Conservation (phyloP, 176 grass and related monocot genomes). For the Lolium multiflorum region DNA sequence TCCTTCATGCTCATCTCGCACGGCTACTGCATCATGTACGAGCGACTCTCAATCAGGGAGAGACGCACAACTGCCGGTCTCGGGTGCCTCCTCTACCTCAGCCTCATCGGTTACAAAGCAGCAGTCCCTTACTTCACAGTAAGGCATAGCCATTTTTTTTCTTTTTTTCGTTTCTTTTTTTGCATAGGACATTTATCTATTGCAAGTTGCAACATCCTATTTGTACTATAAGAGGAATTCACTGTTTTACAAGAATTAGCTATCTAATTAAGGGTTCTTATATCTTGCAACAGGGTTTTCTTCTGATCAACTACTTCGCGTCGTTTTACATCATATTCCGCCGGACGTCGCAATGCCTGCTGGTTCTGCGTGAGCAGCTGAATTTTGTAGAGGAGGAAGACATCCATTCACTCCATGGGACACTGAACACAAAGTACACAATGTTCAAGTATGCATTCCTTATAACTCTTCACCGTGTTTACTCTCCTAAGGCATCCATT, state of each 20-base stretch:
- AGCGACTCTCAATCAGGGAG: slow-evolving; percentile 81
- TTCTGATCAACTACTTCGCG: slow-evolving; percentile 70
- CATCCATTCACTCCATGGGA: slow-evolving; percentile 71
- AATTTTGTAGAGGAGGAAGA: slow-evolving; percentile 81
- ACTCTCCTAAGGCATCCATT: not conserved
- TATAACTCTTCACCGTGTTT: not conserved
- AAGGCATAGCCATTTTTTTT: not conserved
- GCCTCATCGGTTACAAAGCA: slow-evolving; percentile 90
- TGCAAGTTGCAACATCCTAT: not conserved
- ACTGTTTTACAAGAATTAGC: not conserved
- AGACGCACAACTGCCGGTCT: slow-evolving; percentile 71
- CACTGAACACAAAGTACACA: slow-evolving; percentile 83
- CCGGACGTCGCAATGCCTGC: slow-evolving; percentile 71
- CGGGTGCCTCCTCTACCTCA: slow-evolving; percentile 81
- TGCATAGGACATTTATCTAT: not conserved
- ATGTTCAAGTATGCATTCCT: slow-evolving; percentile 83
- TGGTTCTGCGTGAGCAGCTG: slow-evolving; percentile 78
- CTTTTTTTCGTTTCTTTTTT: not conserved
- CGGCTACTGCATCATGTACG: slow-evolving; percentile 93
- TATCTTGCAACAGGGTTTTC: slow-evolving; percentile 59
- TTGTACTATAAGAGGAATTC: not conserved
- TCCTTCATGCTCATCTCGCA: slow-evolving; percentile 94
- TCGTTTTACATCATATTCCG: slow-evolving; percentile 87
- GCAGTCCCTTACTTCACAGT: slow-evolving; percentile 91
- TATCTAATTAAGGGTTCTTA: not conserved